These are phyloP conservation scores for Vigna unguiculata DNA, from an alignment of 306 rosid genomes.

Conservation along the genomic window DNA sequence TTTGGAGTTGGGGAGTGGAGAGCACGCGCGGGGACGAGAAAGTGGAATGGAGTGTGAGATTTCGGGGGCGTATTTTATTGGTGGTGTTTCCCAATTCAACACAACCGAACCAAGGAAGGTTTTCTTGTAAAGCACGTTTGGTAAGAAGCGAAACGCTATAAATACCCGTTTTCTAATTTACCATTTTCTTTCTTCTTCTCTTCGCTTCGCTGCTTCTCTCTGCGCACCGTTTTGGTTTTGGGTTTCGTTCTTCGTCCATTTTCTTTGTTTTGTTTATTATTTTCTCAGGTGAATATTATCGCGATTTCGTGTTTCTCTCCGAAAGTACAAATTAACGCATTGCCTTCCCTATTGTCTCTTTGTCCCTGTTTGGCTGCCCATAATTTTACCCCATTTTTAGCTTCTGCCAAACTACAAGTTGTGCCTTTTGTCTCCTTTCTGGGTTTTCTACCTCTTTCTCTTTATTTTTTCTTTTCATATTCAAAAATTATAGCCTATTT, in stretches of 20 bases:
- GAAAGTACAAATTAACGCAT: conserved; percentile 31
- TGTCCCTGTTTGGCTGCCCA: conserved; percentile 44
- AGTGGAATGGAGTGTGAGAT: neutral
- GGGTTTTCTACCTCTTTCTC: neutral
- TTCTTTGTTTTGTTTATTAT: neutral
- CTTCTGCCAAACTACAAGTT: conserved; percentile 35
- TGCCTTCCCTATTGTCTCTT: conserved; percentile 31
- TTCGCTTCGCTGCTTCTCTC: conserved; percentile 1
- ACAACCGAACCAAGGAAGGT: conserved; percentile 48
- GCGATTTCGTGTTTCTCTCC: neutral
- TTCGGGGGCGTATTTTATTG: neutral
- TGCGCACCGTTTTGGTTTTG: neutral
- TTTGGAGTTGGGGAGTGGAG: neutral
- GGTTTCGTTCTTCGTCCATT: neutral
- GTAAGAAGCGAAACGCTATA: conserved; percentile 52
- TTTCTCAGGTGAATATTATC: conserved; percentile 29
- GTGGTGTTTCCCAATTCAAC: conserved; percentile 55
- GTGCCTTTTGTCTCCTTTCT: conserved; percentile 22
- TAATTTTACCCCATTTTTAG: conserved; percentile 34
- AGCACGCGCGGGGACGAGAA: conserved; percentile 1
- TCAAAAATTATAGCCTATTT: neutral
- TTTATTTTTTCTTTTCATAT: neutral
- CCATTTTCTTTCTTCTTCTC: conserved; percentile 12
- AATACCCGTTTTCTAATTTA: conserved; percentile 38
- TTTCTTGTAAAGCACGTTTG: conserved; percentile 54